These are phyloP conservation scores for Myrica gale DNA, from an alignment of 306 rosid genomes.

Conservation along the genomic window DNA sequence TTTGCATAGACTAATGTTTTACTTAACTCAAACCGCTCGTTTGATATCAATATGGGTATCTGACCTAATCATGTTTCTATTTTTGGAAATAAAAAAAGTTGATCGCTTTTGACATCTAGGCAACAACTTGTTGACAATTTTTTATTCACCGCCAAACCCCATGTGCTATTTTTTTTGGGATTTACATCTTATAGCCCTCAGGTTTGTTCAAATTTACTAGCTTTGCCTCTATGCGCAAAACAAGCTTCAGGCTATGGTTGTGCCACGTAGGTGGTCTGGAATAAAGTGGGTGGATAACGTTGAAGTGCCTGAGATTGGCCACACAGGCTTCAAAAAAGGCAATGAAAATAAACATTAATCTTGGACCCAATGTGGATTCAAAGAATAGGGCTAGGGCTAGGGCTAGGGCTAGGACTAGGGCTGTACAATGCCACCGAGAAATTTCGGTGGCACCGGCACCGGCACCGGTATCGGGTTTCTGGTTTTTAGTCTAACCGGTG, in stretches of 20 bases:
- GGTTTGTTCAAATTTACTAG: conserved; percentile 9
- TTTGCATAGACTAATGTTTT: too few species aligned
- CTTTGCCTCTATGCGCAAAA: conserved; percentile 3
- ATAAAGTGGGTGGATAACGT: conserved; percentile 55
- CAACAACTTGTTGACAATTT: background rate
- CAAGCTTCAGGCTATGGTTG: conserved; percentile 45
- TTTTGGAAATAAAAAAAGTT: too few species aligned
- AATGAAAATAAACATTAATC: conserved; percentile 14
- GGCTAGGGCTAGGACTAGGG: too few species aligned
- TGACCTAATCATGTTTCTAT: too few species aligned
- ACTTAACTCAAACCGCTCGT: too few species aligned
- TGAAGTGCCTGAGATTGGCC: conserved; percentile 38
- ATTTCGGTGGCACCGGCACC: too few species aligned
- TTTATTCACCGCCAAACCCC: too few species aligned
- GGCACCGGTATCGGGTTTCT: too few species aligned
- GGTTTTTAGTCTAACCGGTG: too few species aligned
- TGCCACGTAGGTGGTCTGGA: conserved; percentile 63
- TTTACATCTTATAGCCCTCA: conserved; percentile 34
- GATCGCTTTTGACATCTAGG: background rate
- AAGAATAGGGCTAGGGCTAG: background rate
- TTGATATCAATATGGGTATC: too few species aligned
- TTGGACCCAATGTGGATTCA: conserved; percentile 17
- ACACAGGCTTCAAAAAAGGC: conserved; percentile 4
- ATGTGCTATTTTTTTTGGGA: too few species aligned
- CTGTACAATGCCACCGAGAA: too few species aligned